Base-by-base conservation (phyloP, 73 alveolate species). In the Paramecium sexaurelia region DNA sequence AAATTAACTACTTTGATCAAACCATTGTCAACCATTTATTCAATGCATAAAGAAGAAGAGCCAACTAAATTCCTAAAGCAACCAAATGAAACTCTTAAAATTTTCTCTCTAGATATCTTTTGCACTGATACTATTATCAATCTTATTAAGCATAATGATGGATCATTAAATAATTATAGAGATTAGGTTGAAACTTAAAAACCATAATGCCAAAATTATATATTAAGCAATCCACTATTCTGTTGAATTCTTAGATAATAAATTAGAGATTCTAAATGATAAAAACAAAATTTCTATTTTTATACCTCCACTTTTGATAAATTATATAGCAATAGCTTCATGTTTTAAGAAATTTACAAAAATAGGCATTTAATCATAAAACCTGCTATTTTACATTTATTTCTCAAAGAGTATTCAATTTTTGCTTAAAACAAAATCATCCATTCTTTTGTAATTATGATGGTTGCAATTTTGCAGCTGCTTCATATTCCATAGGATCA, bases 41-140 rank as follows among this genome's bases (percentile, higher is more conserved):
- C 94, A 22, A 88, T 88, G 57, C 94, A 26, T 36, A 24, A 36
- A 29, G 55, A 35, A 61, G 55, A 41, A 5, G 6, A 11, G 29
- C 55, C 75, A 24, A 88, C 85, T 17, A 68, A 36, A 61, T 87
- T 67, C 8, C 75, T 69, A 73, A 68, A 88, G 27, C 94, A 88
- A 11, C 85, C 94, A 69, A 88, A 88, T 6, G 94, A 75, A n/a
- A 88, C 94, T 88, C 94, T 88, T 13, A 88, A 55, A 4, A 88
- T 55, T 51, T 88, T 88, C 39, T 88, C 94, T 88, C 94, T 66
- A 13, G 94, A 88, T 19, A 88, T 88, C 90, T 88, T 88, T 71
- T 88, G 43, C 10, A 88, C 75, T 7, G 87, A 87, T 88, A 69
- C 94, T 20, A 88, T 88, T 17, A 82, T 29, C 55, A 68, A 40